Percentiles rank a stretch among this genome's conserved stretches.
Evolutionary conservation across 2,329 filamentous ascomycete species (phyloP).

Genomic region (Setomelanomma holmii): DNA sequence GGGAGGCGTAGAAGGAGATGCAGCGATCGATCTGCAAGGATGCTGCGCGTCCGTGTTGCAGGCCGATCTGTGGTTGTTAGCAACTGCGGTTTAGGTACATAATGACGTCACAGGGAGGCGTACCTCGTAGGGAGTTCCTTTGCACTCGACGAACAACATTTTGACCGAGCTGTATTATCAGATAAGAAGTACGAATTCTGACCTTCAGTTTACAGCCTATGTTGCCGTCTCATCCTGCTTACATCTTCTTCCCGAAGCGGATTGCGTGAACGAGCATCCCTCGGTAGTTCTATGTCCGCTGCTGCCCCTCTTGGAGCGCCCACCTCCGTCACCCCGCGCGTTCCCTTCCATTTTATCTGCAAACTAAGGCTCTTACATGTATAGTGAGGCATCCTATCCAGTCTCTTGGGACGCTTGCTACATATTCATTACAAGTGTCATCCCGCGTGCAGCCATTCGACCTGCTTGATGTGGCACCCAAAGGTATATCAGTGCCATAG

Average conservation of each 20-base stretch:
- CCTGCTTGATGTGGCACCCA: neutral
- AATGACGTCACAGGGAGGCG: conserved; percentile 25
- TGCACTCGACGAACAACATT: conserved; percentile 52
- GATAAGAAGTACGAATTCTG: neutral
- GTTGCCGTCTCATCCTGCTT: neutral
- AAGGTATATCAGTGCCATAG: neutral
- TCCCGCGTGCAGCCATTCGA: conserved; percentile 1
- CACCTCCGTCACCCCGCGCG: conserved; percentile 21
- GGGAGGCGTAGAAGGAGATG: conserved; percentile 56
- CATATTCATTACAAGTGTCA: neutral
- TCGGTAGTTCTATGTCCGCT: neutral
- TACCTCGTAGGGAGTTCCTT: conserved; percentile 54
- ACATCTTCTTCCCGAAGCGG: neutral
- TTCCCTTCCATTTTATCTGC: neutral
- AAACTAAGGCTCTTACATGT: neutral
- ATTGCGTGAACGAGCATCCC: neutral
- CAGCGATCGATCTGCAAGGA: conserved; percentile 50
- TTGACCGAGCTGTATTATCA: neutral
- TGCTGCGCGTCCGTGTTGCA: conserved; percentile 54
- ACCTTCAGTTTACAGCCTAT: neutral
- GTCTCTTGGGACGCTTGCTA: neutral
- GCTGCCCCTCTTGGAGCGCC: conserved; percentile 15
- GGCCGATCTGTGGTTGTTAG: too few species aligned
- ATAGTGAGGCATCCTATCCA: neutral
- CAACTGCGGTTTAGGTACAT: too few species aligned